Base-by-base conservation (phyloP, 352 stramenopile genomes). In the Pythium brassicae region DNA sequence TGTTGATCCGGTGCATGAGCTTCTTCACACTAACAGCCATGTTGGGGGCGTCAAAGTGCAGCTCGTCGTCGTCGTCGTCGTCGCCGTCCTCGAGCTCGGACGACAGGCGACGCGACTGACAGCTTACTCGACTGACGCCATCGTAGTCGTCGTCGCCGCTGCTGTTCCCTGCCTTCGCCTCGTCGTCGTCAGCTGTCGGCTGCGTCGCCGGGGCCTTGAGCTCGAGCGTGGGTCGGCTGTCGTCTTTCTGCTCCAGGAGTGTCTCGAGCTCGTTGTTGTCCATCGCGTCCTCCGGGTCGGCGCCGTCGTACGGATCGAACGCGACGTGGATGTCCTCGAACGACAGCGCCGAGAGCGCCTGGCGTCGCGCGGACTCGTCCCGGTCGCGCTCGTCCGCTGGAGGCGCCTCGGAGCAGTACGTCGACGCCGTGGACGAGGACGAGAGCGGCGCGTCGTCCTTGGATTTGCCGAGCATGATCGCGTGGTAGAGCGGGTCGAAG, bases 251-350 rank as follows among this genome's bases (percentile, higher is more conserved):
- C 25, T 65, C 59, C 23, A 65, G 46, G 4, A 59, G 40, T 17
- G 52, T 57, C 46, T 65, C 59, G 19, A 65, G 53, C 32, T 65
- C 59, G 48, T 65, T 65, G 26, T 65, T 61, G 37, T 65, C 59
- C 52, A 65, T 65, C 39, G 53, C 15, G 23, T 65, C 52, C 15
- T 60, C 52, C 15, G 29, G 46, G n/a, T 59, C 45, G 3, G 29
- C 46, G 17, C 59, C 59, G 47, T 45, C 25, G 34, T 48, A 61
- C 48, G 59, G 53, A 26, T 65, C 59, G 35, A 65, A 65, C 17
- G 46, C 59, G 14, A 44, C 11, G 26, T 65, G 59, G 26, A 65
- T 22, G 45, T 59, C 59, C 19, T 14, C 37, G 53, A 65, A 65
- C 20, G 39, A 37, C 37, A 65, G 44, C 25, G 46, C 34, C 20